Evolutionary conservation across 1,284 basidiomycete genomes (phyloP).

Genomic region (Microbotryum intermedium): DNA sequence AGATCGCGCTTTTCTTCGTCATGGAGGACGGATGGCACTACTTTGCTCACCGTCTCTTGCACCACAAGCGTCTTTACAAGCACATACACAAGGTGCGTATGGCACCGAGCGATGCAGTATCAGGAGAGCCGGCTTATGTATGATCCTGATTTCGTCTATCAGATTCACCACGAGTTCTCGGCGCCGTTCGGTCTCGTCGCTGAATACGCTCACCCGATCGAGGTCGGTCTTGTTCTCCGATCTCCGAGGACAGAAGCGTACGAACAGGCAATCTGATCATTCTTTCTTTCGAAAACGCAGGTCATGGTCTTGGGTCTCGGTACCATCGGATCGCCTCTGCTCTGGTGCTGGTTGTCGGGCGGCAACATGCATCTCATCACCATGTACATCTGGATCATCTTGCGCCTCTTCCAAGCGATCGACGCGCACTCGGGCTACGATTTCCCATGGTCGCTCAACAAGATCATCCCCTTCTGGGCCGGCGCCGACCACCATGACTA

Average conservation of each 20-base stretch:
- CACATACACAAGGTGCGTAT: slow-evolving; percentile 72
- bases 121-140: too few species aligned
- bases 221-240: slow-evolving; percentile 39
- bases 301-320: slow-evolving; percentile 14
- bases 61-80: slow-evolving; percentile 87
- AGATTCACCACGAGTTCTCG: slow-evolving; percentile 80
- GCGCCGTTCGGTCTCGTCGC: slow-evolving; percentile 96
- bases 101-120: slow-evolving; percentile 41
- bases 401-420: slow-evolving; percentile 93
- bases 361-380: slow-evolving; percentile 77
- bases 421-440: slow-evolving; percentile 93
- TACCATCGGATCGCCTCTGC: slow-evolving; percentile 53
- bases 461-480: slow-evolving; percentile 94
- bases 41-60: slow-evolving; percentile 39
- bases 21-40: slow-evolving; percentile 57
- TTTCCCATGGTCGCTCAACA: slow-evolving; percentile 94
- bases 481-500: slow-evolving; percentile 75
- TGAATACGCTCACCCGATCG: slow-evolving; percentile 60
- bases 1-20: slow-evolving; percentile 78
- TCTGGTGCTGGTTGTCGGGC: slow-evolving; percentile 62
- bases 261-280: neutral
- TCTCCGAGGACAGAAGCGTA: slow-evolving; percentile 42
- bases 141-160: too few species aligned
- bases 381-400: slow-evolving; percentile 76
- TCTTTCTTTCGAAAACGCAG: neutral